A percentile compares a stretch with the other conserved stretches of the same genome.
phyloP scores from a whole-genome alignment of 805 yeast species.

The Myxozyma neotropica region DNA sequence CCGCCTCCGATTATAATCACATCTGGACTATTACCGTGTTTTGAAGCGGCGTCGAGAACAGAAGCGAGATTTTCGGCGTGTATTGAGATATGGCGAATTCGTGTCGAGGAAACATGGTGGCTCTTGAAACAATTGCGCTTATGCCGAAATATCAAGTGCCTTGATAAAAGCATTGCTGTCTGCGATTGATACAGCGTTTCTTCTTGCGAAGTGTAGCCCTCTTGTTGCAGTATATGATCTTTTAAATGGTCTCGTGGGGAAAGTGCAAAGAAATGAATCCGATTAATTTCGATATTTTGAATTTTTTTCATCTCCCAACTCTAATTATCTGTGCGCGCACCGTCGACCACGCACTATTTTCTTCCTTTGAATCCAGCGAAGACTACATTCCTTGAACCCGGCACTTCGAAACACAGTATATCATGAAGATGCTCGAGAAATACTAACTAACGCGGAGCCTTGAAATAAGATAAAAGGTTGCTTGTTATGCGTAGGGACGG shows the following conservation, averaged over 20 bases:
- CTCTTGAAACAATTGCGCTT: not conserved
- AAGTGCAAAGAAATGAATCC: no score
- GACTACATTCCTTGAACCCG: no score
- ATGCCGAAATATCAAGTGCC: not conserved
- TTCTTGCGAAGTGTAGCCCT: not conserved
- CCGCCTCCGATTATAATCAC: conserved; percentile 96
- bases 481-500: no score
- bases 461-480: no score
- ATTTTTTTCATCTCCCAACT: not conserved
- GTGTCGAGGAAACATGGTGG: not conserved
- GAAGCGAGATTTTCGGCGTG: conserved; percentile 20
- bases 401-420: no score
- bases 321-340: not conserved
- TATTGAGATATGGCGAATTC: conserved; percentile 12
- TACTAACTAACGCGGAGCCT: no score
- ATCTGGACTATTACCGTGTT: conserved; percentile 45
- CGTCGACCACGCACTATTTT: not conserved
- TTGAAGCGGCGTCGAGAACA: conserved; percentile 1
- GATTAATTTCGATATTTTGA: not conserved
- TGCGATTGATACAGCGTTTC: no score
- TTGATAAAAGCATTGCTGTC: not conserved
- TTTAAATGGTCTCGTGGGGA: no score
- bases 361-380: no score
- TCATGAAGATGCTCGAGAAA: no score
- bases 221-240: no score